Percentiles rank a stretch among this genome's conserved stretches.
These are phyloP conservation scores for Teunomyces panamensis DNA, from an alignment of 805 yeast genomes.

Conservation along the genomic window DNA sequence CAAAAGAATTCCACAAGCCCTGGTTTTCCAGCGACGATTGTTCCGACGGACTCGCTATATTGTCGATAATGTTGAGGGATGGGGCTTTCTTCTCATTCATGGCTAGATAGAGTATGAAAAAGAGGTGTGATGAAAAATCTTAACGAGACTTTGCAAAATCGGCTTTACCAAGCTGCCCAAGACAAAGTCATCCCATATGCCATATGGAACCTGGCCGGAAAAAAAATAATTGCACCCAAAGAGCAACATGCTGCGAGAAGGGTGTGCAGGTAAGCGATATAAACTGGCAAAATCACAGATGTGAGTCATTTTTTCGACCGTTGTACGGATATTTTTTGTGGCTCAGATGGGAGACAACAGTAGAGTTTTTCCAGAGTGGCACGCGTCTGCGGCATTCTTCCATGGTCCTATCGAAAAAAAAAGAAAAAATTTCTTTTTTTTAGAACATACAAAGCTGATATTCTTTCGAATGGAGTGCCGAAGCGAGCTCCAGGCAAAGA, in stretches of 20 bases:
- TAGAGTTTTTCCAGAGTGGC: neutral
- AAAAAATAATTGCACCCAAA: slow-evolving; percentile 4
- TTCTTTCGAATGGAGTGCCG: neutral
- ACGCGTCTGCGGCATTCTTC: slow-evolving; percentile 1
- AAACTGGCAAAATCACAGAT: neutral
- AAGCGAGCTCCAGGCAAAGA: neutral
- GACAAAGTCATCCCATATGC: slow-evolving; percentile 1
- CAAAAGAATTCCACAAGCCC: slow-evolving; percentile 23
- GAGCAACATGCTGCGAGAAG: neutral
- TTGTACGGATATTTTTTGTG: neutral
- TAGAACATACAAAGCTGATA: neutral
- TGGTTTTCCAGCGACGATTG: slow-evolving; percentile 10
- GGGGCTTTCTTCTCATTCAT: slow-evolving; percentile 2
- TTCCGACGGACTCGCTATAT: slow-evolving; percentile 12
- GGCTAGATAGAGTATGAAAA: neutral
- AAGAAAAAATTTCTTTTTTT: neutral
- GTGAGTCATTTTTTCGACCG: neutral
- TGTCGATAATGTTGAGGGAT: slow-evolving; percentile 10
- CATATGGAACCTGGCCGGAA: neutral
- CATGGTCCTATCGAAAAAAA: neutral
- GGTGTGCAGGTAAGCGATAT: neutral
- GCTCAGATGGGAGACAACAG: neutral
- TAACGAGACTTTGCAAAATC: neutral
- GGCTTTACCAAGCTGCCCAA: neutral
- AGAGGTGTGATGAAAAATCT: neutral